phyloP scores from a whole-genome alignment of 495 filamentous ascomycete genomes.

The Cenococcum geophilum region DNA sequence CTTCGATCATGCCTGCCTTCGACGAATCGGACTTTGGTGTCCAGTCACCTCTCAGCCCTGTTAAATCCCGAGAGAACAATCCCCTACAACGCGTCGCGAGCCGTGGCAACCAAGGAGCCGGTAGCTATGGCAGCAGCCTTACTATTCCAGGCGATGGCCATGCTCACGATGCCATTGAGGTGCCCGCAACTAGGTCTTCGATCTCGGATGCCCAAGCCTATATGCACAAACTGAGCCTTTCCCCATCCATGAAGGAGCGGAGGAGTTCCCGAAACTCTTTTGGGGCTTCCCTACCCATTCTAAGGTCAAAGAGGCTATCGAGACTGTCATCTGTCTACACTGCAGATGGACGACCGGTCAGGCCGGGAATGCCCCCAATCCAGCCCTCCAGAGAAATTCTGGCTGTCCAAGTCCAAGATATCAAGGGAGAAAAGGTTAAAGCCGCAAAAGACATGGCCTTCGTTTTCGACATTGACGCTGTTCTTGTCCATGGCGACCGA shows the following conservation, averaged over 20 bases:
- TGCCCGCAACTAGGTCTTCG: conserved; percentile 63
- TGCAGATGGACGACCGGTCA: conserved; percentile 34
- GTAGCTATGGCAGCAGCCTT: conserved; percentile 37
- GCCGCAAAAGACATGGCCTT: conserved; percentile 62
- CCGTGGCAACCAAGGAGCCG: conserved; percentile 4
- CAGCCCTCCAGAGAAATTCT: conserved; percentile 61
- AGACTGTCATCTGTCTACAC: conserved; percentile 54
- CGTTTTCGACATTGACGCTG: conserved; percentile 62
- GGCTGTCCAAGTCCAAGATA: conserved; percentile 65
- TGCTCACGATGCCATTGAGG: conserved; percentile 53
- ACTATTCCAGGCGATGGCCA: conserved; percentile 46
- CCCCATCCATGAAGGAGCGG: conserved; percentile 60
- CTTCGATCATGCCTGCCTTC: conserved; percentile 55
- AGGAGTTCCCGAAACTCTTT: conserved; percentile 74
- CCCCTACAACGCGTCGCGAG: conserved; percentile 31
- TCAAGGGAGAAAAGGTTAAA: conserved; percentile 60
- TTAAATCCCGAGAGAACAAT: conserved; percentile 35
- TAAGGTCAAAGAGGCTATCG: conserved; percentile 61
- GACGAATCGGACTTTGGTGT: conserved; percentile 53
- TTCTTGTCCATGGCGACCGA: conserved; percentile 59
- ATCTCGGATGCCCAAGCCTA: conserved; percentile 61
- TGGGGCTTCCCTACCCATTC: conserved; percentile 69
- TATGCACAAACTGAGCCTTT: conserved; percentile 67
- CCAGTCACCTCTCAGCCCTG: conserved; percentile 34
- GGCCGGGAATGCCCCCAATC: conserved; percentile 46